Evolutionary conservation across 2,329 filamentous ascomycete genomes (phyloP), one percentile per base, ranked within the genome.

Genomic region (Metarhizium anisopliae): DNA sequence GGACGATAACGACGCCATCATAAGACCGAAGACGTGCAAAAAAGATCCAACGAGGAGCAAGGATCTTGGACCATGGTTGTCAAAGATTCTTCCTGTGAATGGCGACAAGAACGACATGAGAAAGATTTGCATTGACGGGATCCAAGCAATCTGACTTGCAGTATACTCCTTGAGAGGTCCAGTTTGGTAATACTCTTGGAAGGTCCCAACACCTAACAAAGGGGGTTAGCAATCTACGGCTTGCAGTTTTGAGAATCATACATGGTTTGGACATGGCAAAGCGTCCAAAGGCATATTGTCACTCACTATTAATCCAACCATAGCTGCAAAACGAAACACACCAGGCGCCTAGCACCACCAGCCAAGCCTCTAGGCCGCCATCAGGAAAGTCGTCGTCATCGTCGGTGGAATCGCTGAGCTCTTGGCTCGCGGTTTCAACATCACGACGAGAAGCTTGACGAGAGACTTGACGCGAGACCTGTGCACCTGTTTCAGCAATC

Each of bases 61-160:
- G 50, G 71, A 76, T 32, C 78, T 75, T 0, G 85, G 82, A 0
- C 86, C 86, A 56, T 82, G 80, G 55, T 73, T 79, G 62, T 89
- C 86, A 60, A 79, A 87, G 0, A 85, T 49, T 49, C 38, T 45
- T 20, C 47, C 56, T 30, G 54, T 50, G 20, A 56, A 54, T 2
- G 54, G 56, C 42, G 43, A 42, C 20, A 56, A 18, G 14, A 32
- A 47, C 10, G 30, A 35, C 45, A 43, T 54, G 16, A 25, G 35
- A n/a, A 47, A 70, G 66, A 60, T 63, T 58, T 83, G 77, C 7
- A 84, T 64, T 0, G 80, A 80, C 0, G 79, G 75, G 50, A 85
- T 84, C 82, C 82, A 85, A n/a, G 81, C 72, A n/a, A 85, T 72
- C 0, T 77, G 78, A 55, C 77, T 80, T 1, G 78, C 63, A 0